These are phyloP conservation scores for Monosporascus sp. DNA, from an alignment of 2,329 filamentous ascomycete species.

Conservation along the genomic window DNA sequence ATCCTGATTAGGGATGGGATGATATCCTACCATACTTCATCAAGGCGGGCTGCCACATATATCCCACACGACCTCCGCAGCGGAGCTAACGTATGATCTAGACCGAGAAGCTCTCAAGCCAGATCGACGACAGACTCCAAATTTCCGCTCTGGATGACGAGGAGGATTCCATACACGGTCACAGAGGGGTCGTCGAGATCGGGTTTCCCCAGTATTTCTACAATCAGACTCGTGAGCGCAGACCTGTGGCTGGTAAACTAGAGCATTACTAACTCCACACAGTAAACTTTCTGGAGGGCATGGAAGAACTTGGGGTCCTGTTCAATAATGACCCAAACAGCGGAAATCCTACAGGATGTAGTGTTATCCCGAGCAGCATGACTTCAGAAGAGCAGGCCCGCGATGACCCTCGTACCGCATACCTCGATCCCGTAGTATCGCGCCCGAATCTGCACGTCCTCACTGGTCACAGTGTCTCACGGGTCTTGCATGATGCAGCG, in stretches of 20 bases:
- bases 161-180: conserved; percentile 25
- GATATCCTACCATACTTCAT: conserved; percentile 43
- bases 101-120: conserved; percentile 32
- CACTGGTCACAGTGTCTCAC: conserved; percentile 33
- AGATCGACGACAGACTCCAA: conserved; percentile 15
- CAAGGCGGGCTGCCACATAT: conserved; percentile 30
- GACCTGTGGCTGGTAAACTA: no score
- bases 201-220: conserved; percentile 34
- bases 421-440: conserved; percentile 30
- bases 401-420: conserved; percentile 34
- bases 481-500: conserved; percentile 22
- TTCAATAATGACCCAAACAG: conserved; percentile 30
- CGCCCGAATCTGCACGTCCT: conserved; percentile 35
- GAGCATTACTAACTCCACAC: conserved; percentile 4
- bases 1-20: conserved; percentile 37
- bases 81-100: conserved; percentile 8
- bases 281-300: conserved; percentile 33
- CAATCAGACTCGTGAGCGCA: conserved; percentile 31
- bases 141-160: conserved; percentile 22
- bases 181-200: conserved; percentile 31
- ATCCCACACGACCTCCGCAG: neutral
- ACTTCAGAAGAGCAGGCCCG: conserved; percentile 34
- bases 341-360: conserved; percentile 31
- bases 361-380: conserved; percentile 33
- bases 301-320: conserved; percentile 32